Base-by-base conservation (phyloP, 2,329 filamentous ascomycete genomes). In the Colletotrichum horii region DNA sequence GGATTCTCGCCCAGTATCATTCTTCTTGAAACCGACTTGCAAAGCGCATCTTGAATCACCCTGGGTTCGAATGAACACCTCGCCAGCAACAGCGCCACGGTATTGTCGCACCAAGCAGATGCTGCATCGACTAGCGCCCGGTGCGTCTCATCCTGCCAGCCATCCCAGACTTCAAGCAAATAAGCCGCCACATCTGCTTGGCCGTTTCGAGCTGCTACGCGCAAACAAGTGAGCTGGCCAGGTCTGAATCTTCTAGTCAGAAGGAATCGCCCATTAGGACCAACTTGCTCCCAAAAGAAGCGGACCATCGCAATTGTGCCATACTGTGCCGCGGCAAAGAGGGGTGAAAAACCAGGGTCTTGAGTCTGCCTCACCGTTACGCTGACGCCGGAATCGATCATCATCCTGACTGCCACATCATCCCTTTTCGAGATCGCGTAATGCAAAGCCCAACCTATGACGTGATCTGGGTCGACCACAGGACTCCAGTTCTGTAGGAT, bases 201-300 rank as follows among this genome's bases (percentile, higher is more conserved):
- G n/a, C 43, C 43, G 12, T 52, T 52, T 24, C 43, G 43, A 15
- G 43, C 43, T 52, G 43, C 43, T 52, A 52, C 43, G 11, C 43
- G 43, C 43, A 52, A n/a, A 52, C 43, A 52, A 6, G 43, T 52
- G 43, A 52, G 43, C 43, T 52, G 43, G 24, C 43, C 43, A 14
- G 43, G 43, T 11, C n/a, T 52, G 12, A 22, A 52, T 2, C 14
- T 52, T 8, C 43, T 52, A 14, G n/a, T 52, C n/a, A n/a, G 43
- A 6, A 22, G 9, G 6, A 52, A 52, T 14, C 43, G 43, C n/a
- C n/a, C n/a, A n/a, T 22, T 3, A n/a, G n/a, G 43, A 52, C 43
- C 43, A 22, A 14, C 11, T 14, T 52, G 43, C n/a, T 52, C 43
- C 43, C 43, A 78, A 2, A 87, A 85, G 0, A 83, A 87, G 43